Base-by-base conservation (phyloP, 768 basidiomycete genomes). In the Ramaria rubella region DNA sequence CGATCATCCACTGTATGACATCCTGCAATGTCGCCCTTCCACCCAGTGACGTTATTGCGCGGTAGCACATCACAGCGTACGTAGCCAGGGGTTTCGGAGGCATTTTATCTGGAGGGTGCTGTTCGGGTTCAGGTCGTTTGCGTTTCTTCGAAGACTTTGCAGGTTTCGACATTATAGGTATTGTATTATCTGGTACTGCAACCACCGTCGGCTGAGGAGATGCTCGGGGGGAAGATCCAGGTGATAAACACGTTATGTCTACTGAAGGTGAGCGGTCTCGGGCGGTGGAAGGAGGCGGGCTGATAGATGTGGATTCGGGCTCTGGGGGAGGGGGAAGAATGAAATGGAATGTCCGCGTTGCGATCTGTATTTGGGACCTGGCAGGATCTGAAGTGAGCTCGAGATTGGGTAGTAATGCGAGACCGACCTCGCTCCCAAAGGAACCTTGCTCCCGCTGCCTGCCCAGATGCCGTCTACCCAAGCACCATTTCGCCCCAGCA, bases 401-500 rank as follows among this genome's bases (percentile, higher is more conserved):
- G 53, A 59, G 36, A 50, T 43, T 30, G 40, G 49, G 58, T 50
- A 49, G 49, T n/a, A n/a, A n/a, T n/a, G n/a, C n/a, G n/a, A n/a
- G 33, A 56, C 77, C 49, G 58, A 93, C 95, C 90, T 80, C 68
- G 93, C 90, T 34, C 85, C 77, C 21, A 99, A 74, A 29, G 88
- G 81, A n/a, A 93, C 87, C 59, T 85, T 82, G 59, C 87, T 86
- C 15, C 94, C 92, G 61, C 89, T 86, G 11, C 87, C 88, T 49
- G 85, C 85, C 90, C 94, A 99, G n/a, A 90, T 83, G 29, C 94
- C 94, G 61, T 98, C 94, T 4, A 99, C 93, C 88, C 94, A 97
- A 17, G 94, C 94, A 12, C 96, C 96, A 64, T 99, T 98, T 58
- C 96, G 78, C n/a, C 96, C 96, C 34, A 91, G 79, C 34, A 99